phyloP scores from a whole-genome alignment of 2,329 filamentous ascomycete genomes.

The Leptographium wingfieldii region DNA sequence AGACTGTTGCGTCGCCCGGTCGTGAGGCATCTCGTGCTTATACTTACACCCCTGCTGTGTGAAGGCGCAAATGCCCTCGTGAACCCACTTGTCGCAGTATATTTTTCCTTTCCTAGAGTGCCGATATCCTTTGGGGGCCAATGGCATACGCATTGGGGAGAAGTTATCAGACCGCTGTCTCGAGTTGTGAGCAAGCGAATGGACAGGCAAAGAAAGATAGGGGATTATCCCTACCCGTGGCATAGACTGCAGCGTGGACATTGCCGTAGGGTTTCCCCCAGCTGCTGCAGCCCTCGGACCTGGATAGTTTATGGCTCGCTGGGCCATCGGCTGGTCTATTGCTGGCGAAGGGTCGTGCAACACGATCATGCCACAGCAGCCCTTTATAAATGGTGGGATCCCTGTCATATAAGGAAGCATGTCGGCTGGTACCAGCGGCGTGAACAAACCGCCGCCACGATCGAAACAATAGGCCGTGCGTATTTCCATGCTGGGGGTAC shows the following conservation, averaged over 20 bases:
- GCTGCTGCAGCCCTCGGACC: background rate
- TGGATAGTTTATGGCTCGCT: background rate
- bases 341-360: constrained; percentile 18
- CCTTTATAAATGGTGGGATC: constrained; percentile 28
- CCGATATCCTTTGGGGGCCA: background rate
- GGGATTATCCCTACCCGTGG: background rate
- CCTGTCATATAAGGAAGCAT: constrained; percentile 31
- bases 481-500: background rate
- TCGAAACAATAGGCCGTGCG: constrained; percentile 39
- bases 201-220: background rate
- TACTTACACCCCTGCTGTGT: constrained; percentile 76
- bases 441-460: constrained; percentile 39
- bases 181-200: background rate
- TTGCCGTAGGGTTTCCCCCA: background rate
- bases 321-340: background rate
- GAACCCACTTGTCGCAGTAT: constrained; percentile 85
- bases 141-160: background rate
- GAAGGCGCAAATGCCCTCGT: constrained; percentile 73
- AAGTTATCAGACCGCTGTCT: background rate
- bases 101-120: constrained; percentile 38
- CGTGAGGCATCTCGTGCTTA: constrained; percentile 79
- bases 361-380: constrained; percentile 31
- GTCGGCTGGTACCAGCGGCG: constrained; percentile 43
- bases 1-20: constrained; percentile 49
- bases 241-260: background rate